A percentile compares a stretch with the other conserved stretches of the same genome.
These are phyloP conservation scores for Poa annua DNA, from an alignment of 176 grass and related monocot genomes.

Conservation along the genomic window DNA sequence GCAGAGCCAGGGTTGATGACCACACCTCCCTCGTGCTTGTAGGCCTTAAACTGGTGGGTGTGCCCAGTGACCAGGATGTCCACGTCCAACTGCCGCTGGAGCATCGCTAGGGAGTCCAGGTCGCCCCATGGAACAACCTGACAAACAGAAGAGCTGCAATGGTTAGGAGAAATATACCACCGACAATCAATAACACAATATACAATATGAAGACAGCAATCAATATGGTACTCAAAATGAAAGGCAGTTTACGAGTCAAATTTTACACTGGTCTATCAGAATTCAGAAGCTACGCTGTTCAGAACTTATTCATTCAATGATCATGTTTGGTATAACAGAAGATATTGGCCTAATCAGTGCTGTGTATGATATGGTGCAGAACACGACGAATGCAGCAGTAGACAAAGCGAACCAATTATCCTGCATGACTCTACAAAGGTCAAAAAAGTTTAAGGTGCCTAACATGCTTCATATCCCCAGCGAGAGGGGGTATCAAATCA, in stretches of 20 bases:
- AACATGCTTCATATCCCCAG: slow-evolving; percentile 45
- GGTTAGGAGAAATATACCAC: neutral
- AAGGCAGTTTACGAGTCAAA: slow-evolving; percentile 13
- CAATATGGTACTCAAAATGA: neutral
- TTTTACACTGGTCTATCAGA: neutral
- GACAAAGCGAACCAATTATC: slow-evolving; percentile 43
- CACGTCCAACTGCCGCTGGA: slow-evolving; percentile 92
- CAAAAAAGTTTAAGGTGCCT: slow-evolving; percentile 37
- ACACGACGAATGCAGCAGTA: slow-evolving; percentile 29
- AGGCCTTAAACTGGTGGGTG: slow-evolving; percentile 95
- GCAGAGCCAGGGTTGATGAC: slow-evolving; percentile 95
- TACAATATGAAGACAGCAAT: neutral
- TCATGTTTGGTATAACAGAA: neutral
- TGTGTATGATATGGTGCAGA: slow-evolving; percentile 26
- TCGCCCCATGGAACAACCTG: slow-evolving; percentile 98
- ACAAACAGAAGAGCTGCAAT: neutral
- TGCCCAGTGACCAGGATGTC: slow-evolving; percentile 98
- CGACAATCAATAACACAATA: neutral
- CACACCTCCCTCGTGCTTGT: slow-evolving; percentile 95
- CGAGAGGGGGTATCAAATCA: slow-evolving; percentile 28
- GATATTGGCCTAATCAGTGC: neutral
- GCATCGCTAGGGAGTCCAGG: slow-evolving; percentile 94
- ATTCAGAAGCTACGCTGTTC: slow-evolving; percentile 6
- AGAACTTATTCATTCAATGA: neutral
- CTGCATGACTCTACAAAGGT: slow-evolving; percentile 27